These are phyloP conservation scores for Pisolithus marmoratus DNA, from an alignment of 768 basidiomycete genomes.

Conservation along the genomic window DNA sequence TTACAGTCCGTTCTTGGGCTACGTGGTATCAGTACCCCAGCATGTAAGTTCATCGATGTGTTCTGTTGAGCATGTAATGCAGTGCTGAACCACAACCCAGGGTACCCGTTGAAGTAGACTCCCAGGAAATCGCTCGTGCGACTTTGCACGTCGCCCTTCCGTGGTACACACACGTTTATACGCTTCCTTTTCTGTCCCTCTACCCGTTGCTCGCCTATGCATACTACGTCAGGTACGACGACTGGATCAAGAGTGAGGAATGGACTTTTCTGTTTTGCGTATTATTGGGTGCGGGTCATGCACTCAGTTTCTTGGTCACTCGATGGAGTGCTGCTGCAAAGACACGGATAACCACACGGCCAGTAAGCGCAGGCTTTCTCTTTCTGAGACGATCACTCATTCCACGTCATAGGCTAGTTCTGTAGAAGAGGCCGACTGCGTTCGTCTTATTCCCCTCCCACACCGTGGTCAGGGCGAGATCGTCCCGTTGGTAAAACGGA, in stretches of 20 bases:
- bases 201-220: constrained; percentile 86
- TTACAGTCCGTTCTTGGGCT: not conserved
- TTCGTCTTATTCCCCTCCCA: constrained; percentile 72
- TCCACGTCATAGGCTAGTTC: constrained; percentile 43
- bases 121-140: constrained; percentile 62
- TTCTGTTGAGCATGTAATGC: not conserved
- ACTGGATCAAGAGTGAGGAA: constrained; percentile 89
- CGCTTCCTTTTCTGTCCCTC: constrained; percentile 69
- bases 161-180: constrained; percentile 69
- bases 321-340: constrained; percentile 80
- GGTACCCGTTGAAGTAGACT: constrained; percentile 48
- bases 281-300: constrained; percentile 78
- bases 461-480: constrained; percentile 91
- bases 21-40: constrained; percentile 3
- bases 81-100: constrained; percentile 16
- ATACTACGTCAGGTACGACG: constrained; percentile 86
- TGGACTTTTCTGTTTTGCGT: constrained; percentile 97
- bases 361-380: constrained; percentile 37
- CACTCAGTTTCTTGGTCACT: constrained; percentile 87
- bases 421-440: constrained; percentile 68
- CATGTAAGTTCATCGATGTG: constrained; percentile 14
- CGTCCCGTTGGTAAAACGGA: constrained; percentile 64
- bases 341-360: constrained; percentile 73
- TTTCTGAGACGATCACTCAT: not conserved
- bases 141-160: constrained; percentile 62